Base-by-base conservation (phyloP, 2,329 filamentous ascomycete species). In the Bipolaris gigantea region DNA sequence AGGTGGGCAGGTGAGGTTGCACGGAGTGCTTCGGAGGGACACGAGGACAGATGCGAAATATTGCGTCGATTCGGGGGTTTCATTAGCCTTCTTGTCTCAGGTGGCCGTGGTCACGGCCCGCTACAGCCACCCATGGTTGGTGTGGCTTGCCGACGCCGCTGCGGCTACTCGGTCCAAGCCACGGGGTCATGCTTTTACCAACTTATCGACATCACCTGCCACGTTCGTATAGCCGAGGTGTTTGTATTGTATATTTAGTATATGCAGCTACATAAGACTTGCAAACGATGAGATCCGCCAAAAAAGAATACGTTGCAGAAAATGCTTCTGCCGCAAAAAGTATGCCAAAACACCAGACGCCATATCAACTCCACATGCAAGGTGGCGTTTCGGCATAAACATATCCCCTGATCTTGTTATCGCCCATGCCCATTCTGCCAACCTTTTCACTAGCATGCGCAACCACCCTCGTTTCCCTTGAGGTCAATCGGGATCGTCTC, bases 401-500 rank as follows among this genome's bases (percentile, higher is more conserved):
- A 27, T 25, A 35, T 52, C 32, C 39, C 43, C 32, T 50, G 18
- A 27, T 30, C 30, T 33, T 55, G 23, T 46, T 23, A 35, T 53
- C 9, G 50, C 25, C 53, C 43, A 50, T 49, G 48, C 53, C 59
- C 53, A 19, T 36, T 49, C 49, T 48, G 42, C 30, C 23, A 27
- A 18, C 36, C 38, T 51, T 19, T 50, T 50, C 40, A 58, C 63
- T 66, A 99, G 80, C 94, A 99, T 67, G 92, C 87, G 77, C 94
- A 99, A 53, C 92, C 92, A 70, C 96, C 91, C 67, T 90, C 87
- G 69, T 95, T 90, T 75, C 91, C 92, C 77, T 96, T 92, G 65
- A 97, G 89, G 77, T 96, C 91, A 75, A 99, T 97, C 76, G 96
- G 96, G 78, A 99, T 97, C 46, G 93, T 93, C 74, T 97, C 94